phyloP scores from a whole-genome alignment of 2,329 filamentous ascomycete genomes.

The Diaporthe caulivora region DNA sequence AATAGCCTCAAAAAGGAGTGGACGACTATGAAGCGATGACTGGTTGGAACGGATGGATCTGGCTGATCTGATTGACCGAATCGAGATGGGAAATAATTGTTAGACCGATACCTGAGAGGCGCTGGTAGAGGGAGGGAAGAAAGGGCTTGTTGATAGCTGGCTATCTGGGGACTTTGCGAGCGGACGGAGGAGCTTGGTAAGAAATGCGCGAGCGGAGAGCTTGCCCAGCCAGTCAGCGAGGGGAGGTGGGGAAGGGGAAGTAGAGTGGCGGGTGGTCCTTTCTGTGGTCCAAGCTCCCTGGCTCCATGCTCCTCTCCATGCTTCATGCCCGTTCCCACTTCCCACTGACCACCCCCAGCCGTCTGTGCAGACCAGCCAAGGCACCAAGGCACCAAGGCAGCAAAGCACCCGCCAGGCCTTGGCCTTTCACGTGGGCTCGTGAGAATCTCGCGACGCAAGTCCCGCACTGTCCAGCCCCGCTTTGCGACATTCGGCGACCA shows the following conservation, averaged over 20 bases:
- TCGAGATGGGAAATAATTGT: conserved; percentile 37
- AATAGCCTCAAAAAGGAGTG: conserved; percentile 38
- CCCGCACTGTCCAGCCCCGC: conserved; percentile 26
- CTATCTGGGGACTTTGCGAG: conserved; percentile 34
- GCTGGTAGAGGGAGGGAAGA: conserved; percentile 29
- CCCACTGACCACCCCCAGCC: not conserved
- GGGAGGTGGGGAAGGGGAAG: conserved; percentile 25
- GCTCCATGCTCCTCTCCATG: too few species aligned
- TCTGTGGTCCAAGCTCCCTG: too few species aligned
- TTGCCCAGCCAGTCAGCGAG: conserved; percentile 22
- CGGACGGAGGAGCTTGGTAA: conserved; percentile 24
- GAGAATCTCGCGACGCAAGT: conserved; percentile 14
- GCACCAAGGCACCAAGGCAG: not conserved
- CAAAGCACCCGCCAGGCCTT: too few species aligned
- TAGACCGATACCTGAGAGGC: conserved; percentile 34
- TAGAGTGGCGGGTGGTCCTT: not conserved
- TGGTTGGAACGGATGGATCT: conserved; percentile 20
- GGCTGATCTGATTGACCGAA: conserved; percentile 35
- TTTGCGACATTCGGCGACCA: conserved; percentile 12
- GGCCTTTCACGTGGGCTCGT: conserved; percentile 15
- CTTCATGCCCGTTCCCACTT: too few species aligned
- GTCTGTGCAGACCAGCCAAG: not conserved
- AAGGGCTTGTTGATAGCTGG: conserved; percentile 37
- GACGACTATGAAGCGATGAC: not conserved
- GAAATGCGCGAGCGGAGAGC: not conserved